A percentile compares a stretch with the other conserved stretches of the same genome.
Conservation (phyloP, 257 asterid species). For the Coffea eugenioides region DNA sequence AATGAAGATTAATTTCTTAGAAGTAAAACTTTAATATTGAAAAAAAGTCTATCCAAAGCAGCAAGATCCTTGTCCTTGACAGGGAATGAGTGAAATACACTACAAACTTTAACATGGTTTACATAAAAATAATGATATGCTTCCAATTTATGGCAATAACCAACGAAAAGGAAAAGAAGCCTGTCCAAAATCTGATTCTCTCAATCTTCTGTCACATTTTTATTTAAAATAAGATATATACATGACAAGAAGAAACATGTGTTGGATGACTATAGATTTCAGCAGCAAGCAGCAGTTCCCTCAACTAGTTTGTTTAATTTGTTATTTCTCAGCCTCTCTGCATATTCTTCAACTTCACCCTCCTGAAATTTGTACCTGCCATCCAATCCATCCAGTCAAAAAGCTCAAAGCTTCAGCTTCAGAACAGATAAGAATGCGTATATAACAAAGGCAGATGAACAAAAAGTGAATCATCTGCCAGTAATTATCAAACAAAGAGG, state of each 20-base stretch:
- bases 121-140: too few species aligned
- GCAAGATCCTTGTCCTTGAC: background rate
- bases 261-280: background rate
- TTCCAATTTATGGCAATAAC: background rate
- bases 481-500: too few species aligned
- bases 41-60: too few species aligned
- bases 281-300: constrained; percentile 23
- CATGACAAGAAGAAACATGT: background rate
- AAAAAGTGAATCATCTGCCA: too few species aligned
- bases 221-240: background rate
- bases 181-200: background rate
- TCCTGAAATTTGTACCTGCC: constrained; percentile 31
- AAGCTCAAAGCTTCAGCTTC: background rate
- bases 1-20: too few species aligned
- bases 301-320: constrained; percentile 39
- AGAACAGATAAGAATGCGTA: background rate
- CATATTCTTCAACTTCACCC: constrained; percentile 34
- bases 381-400: constrained; percentile 5
- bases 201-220: background rate
- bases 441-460: background rate
- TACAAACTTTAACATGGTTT: too few species aligned
- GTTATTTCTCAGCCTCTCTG: constrained; percentile 39
- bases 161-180: background rate
- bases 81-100: background rate
- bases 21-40: too few species aligned